These are phyloP conservation scores for Phytophthora hybrid DNA, from an alignment of 352 stramenopile genomes.

Conservation along the genomic window DNA sequence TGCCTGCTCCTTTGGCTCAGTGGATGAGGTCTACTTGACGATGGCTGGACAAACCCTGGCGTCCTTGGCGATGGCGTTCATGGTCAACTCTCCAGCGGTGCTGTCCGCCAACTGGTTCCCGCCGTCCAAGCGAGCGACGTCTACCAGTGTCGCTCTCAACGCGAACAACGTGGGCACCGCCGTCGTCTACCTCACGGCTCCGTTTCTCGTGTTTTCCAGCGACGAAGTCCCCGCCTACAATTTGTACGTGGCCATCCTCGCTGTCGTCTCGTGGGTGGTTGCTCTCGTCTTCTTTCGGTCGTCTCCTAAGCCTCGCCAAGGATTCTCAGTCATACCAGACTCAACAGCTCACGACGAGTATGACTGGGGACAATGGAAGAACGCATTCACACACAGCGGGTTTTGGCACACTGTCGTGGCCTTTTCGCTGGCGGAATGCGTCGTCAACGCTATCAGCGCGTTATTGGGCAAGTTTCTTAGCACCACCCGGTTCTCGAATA, in stretches of 20 bases:
- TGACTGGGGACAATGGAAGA: conserved; percentile 73
- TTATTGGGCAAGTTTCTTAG: conserved; percentile 70
- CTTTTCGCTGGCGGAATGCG: conserved; percentile 72
- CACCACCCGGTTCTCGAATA: conserved; percentile 56
- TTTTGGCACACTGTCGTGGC: conserved; percentile 67
- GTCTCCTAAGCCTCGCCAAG: conserved; percentile 56
- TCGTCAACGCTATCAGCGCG: conserved; percentile 74
- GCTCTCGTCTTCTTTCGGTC: conserved; percentile 50
- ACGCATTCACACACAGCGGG: conserved; percentile 59
- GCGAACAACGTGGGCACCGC: conserved; percentile 70
- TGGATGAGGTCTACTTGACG: conserved; percentile 45
- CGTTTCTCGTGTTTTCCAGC: conserved; percentile 54
- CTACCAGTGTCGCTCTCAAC: conserved; percentile 77
- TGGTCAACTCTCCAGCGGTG: conserved; percentile 79
- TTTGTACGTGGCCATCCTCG: conserved; percentile 47
- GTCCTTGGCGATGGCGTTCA: conserved; percentile 77
- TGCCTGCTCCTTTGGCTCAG: conserved; percentile 30
- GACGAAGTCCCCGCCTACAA: conserved; percentile 56
- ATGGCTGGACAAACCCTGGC: conserved; percentile 64
- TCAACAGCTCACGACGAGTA: conserved; percentile 51
- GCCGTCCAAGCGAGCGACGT: conserved; percentile 63
- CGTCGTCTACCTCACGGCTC: conserved; percentile 61
- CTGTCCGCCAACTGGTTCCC: conserved; percentile 82
- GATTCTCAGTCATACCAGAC: background rate
- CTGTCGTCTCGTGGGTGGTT: conserved; percentile 30